These are phyloP conservation scores for Termitomyces heimii DNA, from an alignment of 768 basidiomycete species.

Conservation along the genomic window DNA sequence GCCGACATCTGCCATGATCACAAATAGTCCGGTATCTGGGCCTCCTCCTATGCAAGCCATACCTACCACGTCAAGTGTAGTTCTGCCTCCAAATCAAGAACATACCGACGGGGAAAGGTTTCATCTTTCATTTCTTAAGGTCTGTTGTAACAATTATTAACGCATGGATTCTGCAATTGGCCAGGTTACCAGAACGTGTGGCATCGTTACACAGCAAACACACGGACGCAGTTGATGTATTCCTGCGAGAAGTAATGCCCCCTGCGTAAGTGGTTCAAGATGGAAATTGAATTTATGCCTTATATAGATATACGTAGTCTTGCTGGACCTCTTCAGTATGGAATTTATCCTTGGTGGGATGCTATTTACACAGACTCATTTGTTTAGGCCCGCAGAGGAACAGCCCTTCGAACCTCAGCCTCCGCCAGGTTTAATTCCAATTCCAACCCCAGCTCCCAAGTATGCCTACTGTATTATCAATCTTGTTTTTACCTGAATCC, in stretches of 20 bases:
- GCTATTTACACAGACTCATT: background rate
- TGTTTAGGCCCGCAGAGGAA: constrained; percentile 18
- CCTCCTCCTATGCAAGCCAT: background rate
- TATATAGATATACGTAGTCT: constrained; percentile 17
- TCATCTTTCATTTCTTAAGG: background rate
- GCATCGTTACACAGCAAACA: background rate
- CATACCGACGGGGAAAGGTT: background rate
- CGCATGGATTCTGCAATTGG: background rate
- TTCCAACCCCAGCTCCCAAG: constrained; percentile 15
- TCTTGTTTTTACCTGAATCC: constrained; percentile 2
- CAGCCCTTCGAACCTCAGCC: constrained; percentile 16
- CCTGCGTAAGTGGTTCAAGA: constrained; percentile 8
- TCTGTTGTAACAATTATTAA: background rate
- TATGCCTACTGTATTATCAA: constrained; percentile 4
- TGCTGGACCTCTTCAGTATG: constrained; percentile 29
- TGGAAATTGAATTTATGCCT: background rate
- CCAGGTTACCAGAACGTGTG: background rate
- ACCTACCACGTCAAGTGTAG: no score
- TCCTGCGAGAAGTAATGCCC: constrained; percentile 16
- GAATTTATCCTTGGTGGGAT: background rate
- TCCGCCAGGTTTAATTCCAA: constrained; percentile 14
- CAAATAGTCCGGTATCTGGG: background rate
- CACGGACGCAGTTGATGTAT: constrained; percentile 5
- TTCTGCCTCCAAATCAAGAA: background rate
- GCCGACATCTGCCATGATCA: constrained; percentile 5